Evolutionary conservation across 495 filamentous ascomycete species (phyloP), one percentile per base, ranked within the genome.

Genomic region (Pyronema domesticum): DNA sequence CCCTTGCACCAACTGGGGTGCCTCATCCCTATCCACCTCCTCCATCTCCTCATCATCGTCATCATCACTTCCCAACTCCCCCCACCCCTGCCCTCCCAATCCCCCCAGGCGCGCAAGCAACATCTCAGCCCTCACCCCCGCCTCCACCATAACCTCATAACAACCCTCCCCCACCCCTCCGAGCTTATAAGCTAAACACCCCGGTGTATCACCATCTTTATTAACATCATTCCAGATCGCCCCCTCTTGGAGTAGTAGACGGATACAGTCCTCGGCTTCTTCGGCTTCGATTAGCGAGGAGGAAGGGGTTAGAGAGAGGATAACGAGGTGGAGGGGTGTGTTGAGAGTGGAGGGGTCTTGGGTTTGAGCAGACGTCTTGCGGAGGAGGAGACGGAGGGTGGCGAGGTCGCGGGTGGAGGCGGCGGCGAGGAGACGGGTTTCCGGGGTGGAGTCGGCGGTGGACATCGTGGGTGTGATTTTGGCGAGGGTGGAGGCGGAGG

Each of bases 151-250:
- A 37, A 89, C 62, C 15, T 84, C 78, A 64, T 98, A 98, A 39
- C 95, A 65, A 52, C 81, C 79, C n/a, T 63, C 70, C 56, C 82
- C 45, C 95, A 65, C 53, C 81, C 79, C n/a, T 62, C 70, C 57
- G 82, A 94, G 68, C 35, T 87, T 71, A 39, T 71, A 71, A 9
- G 91, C 91, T 14, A 95, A 63, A 69, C 93, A 96, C 1, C 86
- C 91, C 0, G 91, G 89, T 11, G 93, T 98, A 74, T 96, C 88
- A 54, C 83, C 74, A 44, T 83, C 79, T 37, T 72, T 69, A 60
- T 96, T 86, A 3, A 98, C 71, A 67, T 94, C 88, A 69, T 98
- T 98, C 91, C 91, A 98, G 53, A 96, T 95, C 5, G 85, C 93
- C 2, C 91, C 91, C 64, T 85, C 79, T 60, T 87, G 72, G 50